A percentile compares a stretch with the other conserved stretches of the same genome.
These are phyloP conservation scores for Cladorrhinum sp. DNA, from an alignment of 2,329 filamentous ascomycete species.

Conservation along the genomic window DNA sequence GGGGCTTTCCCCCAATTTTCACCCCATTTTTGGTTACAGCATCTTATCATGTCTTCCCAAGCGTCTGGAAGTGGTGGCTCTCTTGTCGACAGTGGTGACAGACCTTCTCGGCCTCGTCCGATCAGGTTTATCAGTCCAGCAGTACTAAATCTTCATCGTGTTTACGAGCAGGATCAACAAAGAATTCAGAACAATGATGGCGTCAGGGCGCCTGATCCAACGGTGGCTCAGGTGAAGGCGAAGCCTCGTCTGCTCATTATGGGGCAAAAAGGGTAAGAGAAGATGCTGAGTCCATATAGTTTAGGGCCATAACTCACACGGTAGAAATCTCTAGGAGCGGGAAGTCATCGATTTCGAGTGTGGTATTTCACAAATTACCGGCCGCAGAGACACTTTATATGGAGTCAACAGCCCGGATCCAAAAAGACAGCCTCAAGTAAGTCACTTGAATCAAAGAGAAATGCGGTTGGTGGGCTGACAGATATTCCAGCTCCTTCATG, in stretches of 20 bases:
- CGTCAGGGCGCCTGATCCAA: conserved; percentile 43
- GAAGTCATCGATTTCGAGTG: conserved; percentile 96
- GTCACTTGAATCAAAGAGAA: conserved; percentile 33
- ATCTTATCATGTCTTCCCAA: conserved; percentile 27
- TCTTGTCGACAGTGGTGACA: conserved; percentile 19
- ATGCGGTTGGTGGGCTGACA: conserved; percentile 21
- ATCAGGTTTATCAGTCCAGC: conserved; percentile 52
- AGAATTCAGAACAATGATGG: conserved; percentile 50
- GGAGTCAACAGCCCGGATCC: conserved; percentile 89
- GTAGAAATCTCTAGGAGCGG: conserved; percentile 65
- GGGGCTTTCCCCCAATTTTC: not conserved
- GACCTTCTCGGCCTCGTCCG: conserved; percentile 31
- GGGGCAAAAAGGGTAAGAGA: conserved; percentile 80
- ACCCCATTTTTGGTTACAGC: not conserved
- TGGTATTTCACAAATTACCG: conserved; percentile 98
- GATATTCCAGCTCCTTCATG: conserved; percentile 78
- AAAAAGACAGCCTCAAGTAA: conserved; percentile 93
- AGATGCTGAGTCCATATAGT: not conserved
- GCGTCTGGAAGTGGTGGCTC: conserved; percentile 18
- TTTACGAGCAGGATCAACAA: conserved; percentile 59
- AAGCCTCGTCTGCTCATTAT: conserved; percentile 89
- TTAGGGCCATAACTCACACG: conserved; percentile 18
- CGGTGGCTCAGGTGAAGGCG: conserved; percentile 52
- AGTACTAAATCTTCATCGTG: conserved; percentile 61
- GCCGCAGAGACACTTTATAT: conserved; percentile 94